Evolutionary conservation across 768 basidiomycete genomes (phyloP).

Genomic region (Trametes cubensis): DNA sequence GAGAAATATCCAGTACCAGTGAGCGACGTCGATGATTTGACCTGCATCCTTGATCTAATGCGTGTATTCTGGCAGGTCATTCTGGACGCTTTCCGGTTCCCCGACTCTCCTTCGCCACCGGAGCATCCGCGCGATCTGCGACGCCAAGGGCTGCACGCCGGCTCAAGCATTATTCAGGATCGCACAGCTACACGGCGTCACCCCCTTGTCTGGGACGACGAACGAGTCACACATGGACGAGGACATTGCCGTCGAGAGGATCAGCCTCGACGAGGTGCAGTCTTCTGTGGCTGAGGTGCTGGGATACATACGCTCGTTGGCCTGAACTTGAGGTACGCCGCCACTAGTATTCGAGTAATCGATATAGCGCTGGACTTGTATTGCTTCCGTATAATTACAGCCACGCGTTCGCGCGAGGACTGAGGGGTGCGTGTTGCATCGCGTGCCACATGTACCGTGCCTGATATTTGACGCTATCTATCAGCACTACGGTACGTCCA

Average conservation of each 20-base stretch:
- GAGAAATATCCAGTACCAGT: constrained; percentile 76
- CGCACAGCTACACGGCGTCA: constrained; percentile 65
- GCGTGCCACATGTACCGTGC: no score
- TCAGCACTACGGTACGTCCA: no score
- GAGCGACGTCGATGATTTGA: constrained; percentile 23
- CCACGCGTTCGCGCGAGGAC: no score
- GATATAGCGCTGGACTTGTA: no score
- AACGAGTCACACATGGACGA: constrained; percentile 68
- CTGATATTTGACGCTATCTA: no score
- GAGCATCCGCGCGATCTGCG: constrained; percentile 46
- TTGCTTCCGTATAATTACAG: no score
- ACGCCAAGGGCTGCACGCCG: constrained; percentile 53
- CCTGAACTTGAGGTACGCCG: no score
- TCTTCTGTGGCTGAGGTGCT: neutral
- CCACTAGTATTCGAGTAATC: no score
- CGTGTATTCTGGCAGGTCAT: constrained; percentile 53
- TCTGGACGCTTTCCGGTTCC: constrained; percentile 86
- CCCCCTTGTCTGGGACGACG: constrained; percentile 77
- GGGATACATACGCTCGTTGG: no score
- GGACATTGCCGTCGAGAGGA: constrained; percentile 50
- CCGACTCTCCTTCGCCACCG: constrained; percentile 60
- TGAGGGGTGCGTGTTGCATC: no score
- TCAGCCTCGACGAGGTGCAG: constrained; percentile 36
- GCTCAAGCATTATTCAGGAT: constrained; percentile 72
- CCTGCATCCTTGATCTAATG: neutral